Percentiles rank a stretch among this genome's conserved stretches.
These are phyloP conservation scores for Rhynchosporium agropyri DNA, from an alignment of 2,329 filamentous ascomycete genomes.

Conservation along the genomic window DNA sequence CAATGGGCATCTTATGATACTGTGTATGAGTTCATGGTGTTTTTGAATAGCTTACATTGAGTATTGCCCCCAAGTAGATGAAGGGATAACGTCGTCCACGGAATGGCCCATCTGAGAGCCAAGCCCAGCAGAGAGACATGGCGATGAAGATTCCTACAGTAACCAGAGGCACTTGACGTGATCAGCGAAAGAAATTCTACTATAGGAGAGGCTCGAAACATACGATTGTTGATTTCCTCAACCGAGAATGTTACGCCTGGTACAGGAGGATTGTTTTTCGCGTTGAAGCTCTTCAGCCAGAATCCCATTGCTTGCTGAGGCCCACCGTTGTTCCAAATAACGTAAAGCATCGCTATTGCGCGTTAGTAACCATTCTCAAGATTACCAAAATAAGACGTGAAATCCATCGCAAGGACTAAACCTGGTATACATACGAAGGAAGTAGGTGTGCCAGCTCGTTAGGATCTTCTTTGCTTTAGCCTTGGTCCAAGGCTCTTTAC, in stretches of 20 bases:
- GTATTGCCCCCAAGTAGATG: slow-evolving; percentile 44
- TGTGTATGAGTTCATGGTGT: not conserved
- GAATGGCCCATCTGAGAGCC: slow-evolving; percentile 44
- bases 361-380: not conserved
- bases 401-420: not conserved
- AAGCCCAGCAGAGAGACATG: slow-evolving; percentile 44
- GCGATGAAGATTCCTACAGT: slow-evolving; percentile 44
- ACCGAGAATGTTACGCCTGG: slow-evolving; percentile 42
- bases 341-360: slow-evolving; percentile 39
- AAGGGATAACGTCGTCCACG: slow-evolving; percentile 45
- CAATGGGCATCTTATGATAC: too few relatives aligned
- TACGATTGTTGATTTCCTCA: slow-evolving; percentile 50
- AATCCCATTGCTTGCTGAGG: slow-evolving; percentile 46
- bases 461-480: slow-evolving; percentile 43
- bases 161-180: slow-evolving; percentile 38
- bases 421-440: slow-evolving; percentile 41
- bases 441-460: slow-evolving; percentile 46
- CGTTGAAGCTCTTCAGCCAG: slow-evolving; percentile 49
- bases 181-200: not conserved
- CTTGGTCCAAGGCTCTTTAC: slow-evolving; percentile 44
- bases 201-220: slow-evolving; percentile 20
- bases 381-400: too few relatives aligned
- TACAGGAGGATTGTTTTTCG: slow-evolving; percentile 41
- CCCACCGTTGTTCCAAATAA: slow-evolving; percentile 46
- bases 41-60: slow-evolving; percentile 38